phyloP scores from a whole-genome alignment of 768 basidiomycete genomes.

The Filobasidium floriforme region DNA sequence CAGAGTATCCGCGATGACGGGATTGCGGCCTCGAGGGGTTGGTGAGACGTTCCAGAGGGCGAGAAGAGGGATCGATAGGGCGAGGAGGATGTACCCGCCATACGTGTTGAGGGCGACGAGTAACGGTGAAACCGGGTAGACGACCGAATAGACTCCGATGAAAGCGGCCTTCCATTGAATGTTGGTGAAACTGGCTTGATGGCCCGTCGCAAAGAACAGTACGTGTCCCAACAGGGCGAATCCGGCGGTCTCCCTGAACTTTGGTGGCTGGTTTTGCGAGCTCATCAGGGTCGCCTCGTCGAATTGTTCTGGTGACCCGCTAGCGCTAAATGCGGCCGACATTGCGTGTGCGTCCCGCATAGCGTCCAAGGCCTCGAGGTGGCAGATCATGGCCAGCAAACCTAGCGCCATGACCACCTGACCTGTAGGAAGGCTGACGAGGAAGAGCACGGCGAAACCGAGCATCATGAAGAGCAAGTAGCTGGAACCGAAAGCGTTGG shows the following conservation, averaged over 20 bases:
- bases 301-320: slow-evolving; percentile 50
- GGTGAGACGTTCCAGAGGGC: slow-evolving; percentile 80
- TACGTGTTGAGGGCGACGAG: slow-evolving; percentile 71
- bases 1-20: slow-evolving; percentile 42
- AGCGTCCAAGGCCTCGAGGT: slow-evolving; percentile 74
- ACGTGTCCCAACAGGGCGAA: slow-evolving; percentile 69
- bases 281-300: slow-evolving; percentile 51
- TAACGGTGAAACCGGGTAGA: slow-evolving; percentile 65
- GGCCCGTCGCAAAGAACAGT: slow-evolving; percentile 79
- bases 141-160: slow-evolving; percentile 61
- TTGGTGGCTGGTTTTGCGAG: slow-evolving; percentile 41
- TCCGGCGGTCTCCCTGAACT: slow-evolving; percentile 63
- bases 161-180: slow-evolving; percentile 96
- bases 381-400: slow-evolving; percentile 61
- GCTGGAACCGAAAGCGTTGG: slow-evolving; percentile 80
- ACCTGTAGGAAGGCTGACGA: slow-evolving; percentile 68
- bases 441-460: slow-evolving; percentile 55
- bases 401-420: slow-evolving; percentile 67
- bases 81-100: slow-evolving; percentile 61
- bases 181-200: slow-evolving; percentile 78
- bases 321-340: slow-evolving; percentile 30
- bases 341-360: slow-evolving; percentile 58
- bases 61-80: slow-evolving; percentile 62
- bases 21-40: slow-evolving; percentile 36
- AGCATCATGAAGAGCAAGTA: slow-evolving; percentile 76